Evolutionary conservation across 164 flowering plant species (phyloP).

Genomic region (Houttuynia cordata): DNA sequence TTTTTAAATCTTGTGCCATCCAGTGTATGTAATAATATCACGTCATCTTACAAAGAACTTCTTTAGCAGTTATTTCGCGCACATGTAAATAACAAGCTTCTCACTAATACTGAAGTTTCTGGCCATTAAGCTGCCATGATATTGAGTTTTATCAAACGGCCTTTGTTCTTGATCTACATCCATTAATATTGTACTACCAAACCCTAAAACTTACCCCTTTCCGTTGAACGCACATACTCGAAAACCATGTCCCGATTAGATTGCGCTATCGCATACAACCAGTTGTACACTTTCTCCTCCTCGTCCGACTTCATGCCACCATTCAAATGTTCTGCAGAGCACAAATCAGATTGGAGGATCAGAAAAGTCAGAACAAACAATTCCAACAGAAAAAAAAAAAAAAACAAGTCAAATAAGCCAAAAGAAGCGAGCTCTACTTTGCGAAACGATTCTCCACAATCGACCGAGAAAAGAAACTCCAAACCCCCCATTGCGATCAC

Average conservation of each 20-base stretch:
- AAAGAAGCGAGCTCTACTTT: background rate
- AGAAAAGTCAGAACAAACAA: background rate
- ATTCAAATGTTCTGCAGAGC: slow-evolving; percentile 26
- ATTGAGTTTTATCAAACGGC: no score
- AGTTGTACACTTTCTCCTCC: slow-evolving; percentile 52
- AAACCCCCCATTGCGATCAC: background rate
- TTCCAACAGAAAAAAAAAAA: no score
- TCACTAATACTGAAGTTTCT: no score
- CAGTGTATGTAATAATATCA: no score
- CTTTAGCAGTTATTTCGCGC: no score
- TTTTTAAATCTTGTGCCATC: no score
- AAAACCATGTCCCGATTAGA: slow-evolving; percentile 39
- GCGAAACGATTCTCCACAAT: background rate
- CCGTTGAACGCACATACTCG: slow-evolving; percentile 67
- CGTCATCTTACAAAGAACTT: no score
- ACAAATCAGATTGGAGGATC: background rate
- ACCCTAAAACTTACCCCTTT: slow-evolving; percentile 38
- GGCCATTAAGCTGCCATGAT: no score
- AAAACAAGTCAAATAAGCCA: background rate
- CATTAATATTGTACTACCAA: background rate
- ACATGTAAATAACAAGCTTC: no score
- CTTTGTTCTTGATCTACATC: no score
- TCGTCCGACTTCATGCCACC: slow-evolving; percentile 46
- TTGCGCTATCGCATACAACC: slow-evolving; percentile 55
- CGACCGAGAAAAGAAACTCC: background rate